Evolutionary conservation across 352 stramenopile species (phyloP).

Genomic region (Pythium myriotylum): DNA sequence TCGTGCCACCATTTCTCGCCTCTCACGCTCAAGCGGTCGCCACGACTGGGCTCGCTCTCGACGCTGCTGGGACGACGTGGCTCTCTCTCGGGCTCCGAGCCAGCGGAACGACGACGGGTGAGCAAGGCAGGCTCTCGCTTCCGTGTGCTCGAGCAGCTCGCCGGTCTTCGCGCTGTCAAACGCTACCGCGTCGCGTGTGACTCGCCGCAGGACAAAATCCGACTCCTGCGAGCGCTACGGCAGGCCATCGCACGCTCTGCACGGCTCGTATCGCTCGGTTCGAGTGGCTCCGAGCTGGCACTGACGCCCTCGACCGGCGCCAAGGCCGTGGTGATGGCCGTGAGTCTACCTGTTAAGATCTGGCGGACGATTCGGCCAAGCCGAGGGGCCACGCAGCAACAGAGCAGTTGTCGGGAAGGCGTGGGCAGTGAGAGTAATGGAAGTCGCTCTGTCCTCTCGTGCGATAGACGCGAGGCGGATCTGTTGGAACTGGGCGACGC

Average conservation of each 20-base stretch:
- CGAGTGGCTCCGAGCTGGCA: neutral
- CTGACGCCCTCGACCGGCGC: neutral
- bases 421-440: no score
- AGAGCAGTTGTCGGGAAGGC: no score
- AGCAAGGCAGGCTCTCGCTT: constrained; percentile 27
- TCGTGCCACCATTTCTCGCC: constrained; percentile 58
- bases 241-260: constrained; percentile 35
- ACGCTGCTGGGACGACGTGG: constrained; percentile 27
- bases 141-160: constrained; percentile 26
- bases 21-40: constrained; percentile 41
- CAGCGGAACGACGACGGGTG: neutral
- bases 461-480: constrained; percentile 10
- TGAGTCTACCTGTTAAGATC: constrained; percentile 27
- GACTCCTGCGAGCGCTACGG: constrained; percentile 41
- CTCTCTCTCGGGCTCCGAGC: constrained; percentile 22
- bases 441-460: no score
- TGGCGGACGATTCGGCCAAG: constrained; percentile 23
- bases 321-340: constrained; percentile 26
- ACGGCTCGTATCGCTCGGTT: constrained; percentile 17
- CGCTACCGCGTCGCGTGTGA: constrained; percentile 55
- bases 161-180: constrained; percentile 33
- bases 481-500: constrained; percentile 16
- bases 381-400: neutral
- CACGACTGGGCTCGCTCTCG: constrained; percentile 22
- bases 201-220: constrained; percentile 33